Evolutionary conservation across 805 yeast species (phyloP), one percentile per base, ranked within the genome.

Genomic region (Zygosaccharomyces gambellarensis): DNA sequence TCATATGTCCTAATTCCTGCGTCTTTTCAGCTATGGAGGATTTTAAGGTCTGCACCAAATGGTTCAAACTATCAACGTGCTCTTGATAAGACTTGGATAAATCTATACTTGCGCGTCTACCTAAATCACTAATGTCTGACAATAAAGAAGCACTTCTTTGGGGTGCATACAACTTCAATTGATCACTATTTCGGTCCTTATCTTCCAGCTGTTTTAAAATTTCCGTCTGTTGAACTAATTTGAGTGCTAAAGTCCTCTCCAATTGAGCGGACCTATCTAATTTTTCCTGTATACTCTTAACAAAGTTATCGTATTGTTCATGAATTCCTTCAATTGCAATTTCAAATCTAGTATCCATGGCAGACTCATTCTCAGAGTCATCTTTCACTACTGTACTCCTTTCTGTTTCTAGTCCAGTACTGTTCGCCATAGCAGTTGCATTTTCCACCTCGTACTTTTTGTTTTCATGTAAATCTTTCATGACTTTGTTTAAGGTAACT

Each of bases 241-340:
- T 62, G n/a, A 42, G 39, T 17, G 51, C 51, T 54, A 62, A 43
- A 11, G 45, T 12, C 31, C 44, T 38, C 43, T 58, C 64, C 43
- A 59, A 42, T 11, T 50, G 41, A 7, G 57, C 50, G 39, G 64
- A 52, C 19, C 52, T 44, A 25, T 48, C 54, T 17, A 65, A 43
- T 41, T 63, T 64, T 22, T 41, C 21, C 31, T 59, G 52, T 14
- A 65, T 55, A 10, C 62, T 54, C 19, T 52, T 57, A n/a, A 65
- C 50, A 44, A 64, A 65, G 14, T 54, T 52, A 17, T 59, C 67
- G 47, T 65, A 65, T 32, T 61, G 62, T 27, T 60, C 56, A 46
- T 64, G 68, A 39, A 65, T 48, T 17, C 58, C 58, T 39, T 62
- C 61, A 4, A 65, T 61, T 3, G 58, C 63, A 27, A 56, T 46